Conservation (phyloP, 805 yeast species). For the Candida ovalis region DNA sequence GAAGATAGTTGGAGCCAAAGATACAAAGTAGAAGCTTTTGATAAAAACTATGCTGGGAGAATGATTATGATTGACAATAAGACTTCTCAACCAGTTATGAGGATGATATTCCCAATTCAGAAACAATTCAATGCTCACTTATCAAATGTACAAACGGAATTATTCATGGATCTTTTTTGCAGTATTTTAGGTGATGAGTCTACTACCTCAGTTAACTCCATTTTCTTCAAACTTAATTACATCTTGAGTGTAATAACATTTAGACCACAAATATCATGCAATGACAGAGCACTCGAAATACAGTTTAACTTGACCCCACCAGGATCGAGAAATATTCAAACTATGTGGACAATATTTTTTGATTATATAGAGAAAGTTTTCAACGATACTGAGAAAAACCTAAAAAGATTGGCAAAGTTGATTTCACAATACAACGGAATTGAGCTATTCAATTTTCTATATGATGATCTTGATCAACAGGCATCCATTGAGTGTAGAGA, state of each 20-base stretch:
- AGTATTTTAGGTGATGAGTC: conserved; percentile 64
- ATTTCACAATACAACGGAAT: conserved; percentile 47
- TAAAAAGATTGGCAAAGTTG: conserved; percentile 33
- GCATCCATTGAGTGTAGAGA: conserved; percentile 48
- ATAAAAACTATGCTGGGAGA: conserved; percentile 15
- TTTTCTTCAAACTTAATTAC: conserved; percentile 33
- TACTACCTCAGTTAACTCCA: conserved; percentile 42
- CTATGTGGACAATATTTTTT: conserved; percentile 35
- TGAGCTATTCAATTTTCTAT: conserved; percentile 42
- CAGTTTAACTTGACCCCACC: conserved; percentile 45
- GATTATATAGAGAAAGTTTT: conserved; percentile 25
- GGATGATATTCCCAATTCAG: conserved; percentile 40
- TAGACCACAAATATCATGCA: conserved; percentile 21
- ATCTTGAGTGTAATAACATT: conserved; percentile 38
- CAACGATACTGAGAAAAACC: conserved; percentile 4
- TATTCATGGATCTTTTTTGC: conserved; percentile 46
- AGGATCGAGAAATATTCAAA: conserved; percentile 38
- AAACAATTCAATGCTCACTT: conserved; percentile 5
- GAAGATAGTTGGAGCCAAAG: conserved; percentile 19
- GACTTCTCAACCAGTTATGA: conserved; percentile 32
- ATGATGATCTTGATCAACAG: conserved; percentile 34
- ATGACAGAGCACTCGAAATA: conserved; percentile 34
- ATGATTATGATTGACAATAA: conserved; percentile 36
- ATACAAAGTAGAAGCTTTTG: conserved; percentile 24
- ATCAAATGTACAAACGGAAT: conserved; percentile 19